Conservation (phyloP, 768 basidiomycete species). For the Termitomyces sp. region DNA sequence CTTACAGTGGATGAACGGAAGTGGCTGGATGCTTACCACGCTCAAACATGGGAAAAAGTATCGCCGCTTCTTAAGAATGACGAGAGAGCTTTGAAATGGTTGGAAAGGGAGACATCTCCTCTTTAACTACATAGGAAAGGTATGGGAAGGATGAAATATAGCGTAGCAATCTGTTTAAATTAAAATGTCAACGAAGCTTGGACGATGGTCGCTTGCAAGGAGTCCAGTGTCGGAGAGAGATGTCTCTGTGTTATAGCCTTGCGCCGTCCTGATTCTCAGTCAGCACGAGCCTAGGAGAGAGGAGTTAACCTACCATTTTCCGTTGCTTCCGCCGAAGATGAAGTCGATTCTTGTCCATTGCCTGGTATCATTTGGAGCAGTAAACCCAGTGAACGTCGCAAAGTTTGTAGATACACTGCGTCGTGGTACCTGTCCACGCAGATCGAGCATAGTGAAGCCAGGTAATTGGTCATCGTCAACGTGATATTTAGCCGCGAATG, state of each 20-base stretch:
- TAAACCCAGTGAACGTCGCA: constrained; percentile 49
- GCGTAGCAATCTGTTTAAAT: constrained; percentile 1
- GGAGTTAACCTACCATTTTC: constrained; percentile 31
- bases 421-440: constrained; percentile 35
- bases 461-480: constrained; percentile 23
- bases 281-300: not conserved
- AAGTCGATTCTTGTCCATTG: constrained; percentile 43
- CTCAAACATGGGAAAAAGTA: constrained; percentile 67
- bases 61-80: constrained; percentile 64
- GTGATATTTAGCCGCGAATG: constrained; percentile 35
- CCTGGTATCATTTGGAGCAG: constrained; percentile 28
- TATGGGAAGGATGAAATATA: not conserved
- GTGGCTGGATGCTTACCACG: constrained; percentile 87
- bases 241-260: constrained; percentile 31
- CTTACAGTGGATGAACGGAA: constrained; percentile 58
- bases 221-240: constrained; percentile 44
- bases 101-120: constrained; percentile 51
- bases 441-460: constrained; percentile 39
- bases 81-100: constrained; percentile 52
- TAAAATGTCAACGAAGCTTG: constrained; percentile 39
- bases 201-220: constrained; percentile 52
- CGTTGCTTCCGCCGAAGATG: constrained; percentile 42
- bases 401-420: constrained; percentile 36
- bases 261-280: constrained; percentile 24
- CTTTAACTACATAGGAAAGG: constrained; percentile 17